phyloP scores from a whole-genome alignment of 2,329 filamentous ascomycete species.

The Exophiala bonariae region DNA sequence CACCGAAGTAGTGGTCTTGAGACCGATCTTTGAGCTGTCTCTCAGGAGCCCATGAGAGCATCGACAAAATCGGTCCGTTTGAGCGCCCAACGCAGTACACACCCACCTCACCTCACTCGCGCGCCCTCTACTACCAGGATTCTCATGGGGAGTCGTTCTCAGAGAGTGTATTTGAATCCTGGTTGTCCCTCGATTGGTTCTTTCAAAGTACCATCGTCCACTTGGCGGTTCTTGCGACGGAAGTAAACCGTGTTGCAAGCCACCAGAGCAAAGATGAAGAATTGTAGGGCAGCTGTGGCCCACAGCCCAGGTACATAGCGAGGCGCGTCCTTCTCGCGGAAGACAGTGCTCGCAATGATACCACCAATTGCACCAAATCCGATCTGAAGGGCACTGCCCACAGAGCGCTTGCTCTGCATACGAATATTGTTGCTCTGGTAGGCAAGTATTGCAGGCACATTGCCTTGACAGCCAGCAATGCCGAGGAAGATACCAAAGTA shows the following conservation, averaged over 20 bases:
- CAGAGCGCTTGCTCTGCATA: conserved; percentile 29
- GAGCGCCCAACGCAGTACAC: no score
- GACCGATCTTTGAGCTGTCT: no score
- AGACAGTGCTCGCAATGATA: conserved; percentile 26
- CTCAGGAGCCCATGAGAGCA: no score
- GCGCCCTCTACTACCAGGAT: no score
- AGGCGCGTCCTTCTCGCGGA: conserved; percentile 27
- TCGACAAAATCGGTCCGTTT: no score
- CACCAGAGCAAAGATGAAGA: conserved; percentile 40
- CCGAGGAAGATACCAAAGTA: conserved; percentile 35
- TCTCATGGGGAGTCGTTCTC: not conserved
- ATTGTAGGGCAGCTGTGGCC: conserved; percentile 30
- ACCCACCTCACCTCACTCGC: no score
- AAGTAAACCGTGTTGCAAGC: conserved; percentile 17
- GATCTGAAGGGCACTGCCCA: conserved; percentile 42
- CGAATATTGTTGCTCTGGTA: conserved; percentile 35
- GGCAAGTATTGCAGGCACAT: conserved; percentile 33
- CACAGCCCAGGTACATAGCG: conserved; percentile 24
- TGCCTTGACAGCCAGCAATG: conserved; percentile 31
- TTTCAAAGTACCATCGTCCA: not conserved
- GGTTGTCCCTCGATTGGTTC: conserved; percentile 1
- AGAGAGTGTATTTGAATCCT: conserved; percentile 3
- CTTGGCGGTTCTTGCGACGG: not conserved
- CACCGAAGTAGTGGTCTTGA: no score
- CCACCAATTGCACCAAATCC: conserved; percentile 32